phyloP scores from a whole-genome alignment of 1,284 basidiomycete genomes.

The Cryptococcus sp. region DNA sequence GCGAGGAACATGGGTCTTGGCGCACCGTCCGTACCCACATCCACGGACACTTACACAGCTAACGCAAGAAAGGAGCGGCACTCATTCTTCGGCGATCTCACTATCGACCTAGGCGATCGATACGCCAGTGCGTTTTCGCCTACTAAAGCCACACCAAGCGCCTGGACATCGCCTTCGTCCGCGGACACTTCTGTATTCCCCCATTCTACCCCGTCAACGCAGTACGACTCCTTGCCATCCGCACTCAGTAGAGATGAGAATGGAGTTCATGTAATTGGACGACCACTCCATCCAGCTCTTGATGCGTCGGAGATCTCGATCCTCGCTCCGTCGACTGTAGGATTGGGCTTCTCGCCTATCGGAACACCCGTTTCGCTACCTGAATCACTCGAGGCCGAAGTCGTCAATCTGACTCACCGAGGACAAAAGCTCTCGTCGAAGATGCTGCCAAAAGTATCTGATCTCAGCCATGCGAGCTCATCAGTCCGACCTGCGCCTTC shows the following conservation, averaged over 20 bases:
- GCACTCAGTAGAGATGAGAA: not conserved
- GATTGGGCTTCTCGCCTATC: constrained; percentile 22
- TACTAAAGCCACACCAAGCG: constrained; percentile 2
- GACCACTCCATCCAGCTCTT: constrained; percentile 14
- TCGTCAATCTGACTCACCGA: constrained; percentile 26
- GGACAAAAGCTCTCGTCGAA: constrained; percentile 6
- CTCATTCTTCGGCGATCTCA: constrained; percentile 19
- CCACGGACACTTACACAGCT: not conserved
- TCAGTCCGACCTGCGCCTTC: not conserved
- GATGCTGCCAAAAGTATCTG: constrained; percentile 1
- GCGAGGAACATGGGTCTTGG: constrained; percentile 11
- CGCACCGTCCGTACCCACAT: constrained; percentile 6
- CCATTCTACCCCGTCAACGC: constrained; percentile 11
- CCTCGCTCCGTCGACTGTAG: constrained; percentile 23
- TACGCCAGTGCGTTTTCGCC: constrained; percentile 14
- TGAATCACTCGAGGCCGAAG: constrained; percentile 28
- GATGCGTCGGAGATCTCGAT: constrained; percentile 20
- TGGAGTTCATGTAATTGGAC: constrained; percentile 4
- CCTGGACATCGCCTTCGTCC: constrained; percentile 8
- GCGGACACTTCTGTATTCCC: constrained; percentile 17
- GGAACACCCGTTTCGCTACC: constrained; percentile 26
- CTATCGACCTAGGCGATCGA: constrained; percentile 25
- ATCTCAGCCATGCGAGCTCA: constrained; percentile 3
- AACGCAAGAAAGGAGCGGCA: not conserved
- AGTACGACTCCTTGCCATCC: not conserved